phyloP scores from a whole-genome alignment of 2,329 filamentous ascomycete species.

The Ceratocystis huliohia region DNA sequence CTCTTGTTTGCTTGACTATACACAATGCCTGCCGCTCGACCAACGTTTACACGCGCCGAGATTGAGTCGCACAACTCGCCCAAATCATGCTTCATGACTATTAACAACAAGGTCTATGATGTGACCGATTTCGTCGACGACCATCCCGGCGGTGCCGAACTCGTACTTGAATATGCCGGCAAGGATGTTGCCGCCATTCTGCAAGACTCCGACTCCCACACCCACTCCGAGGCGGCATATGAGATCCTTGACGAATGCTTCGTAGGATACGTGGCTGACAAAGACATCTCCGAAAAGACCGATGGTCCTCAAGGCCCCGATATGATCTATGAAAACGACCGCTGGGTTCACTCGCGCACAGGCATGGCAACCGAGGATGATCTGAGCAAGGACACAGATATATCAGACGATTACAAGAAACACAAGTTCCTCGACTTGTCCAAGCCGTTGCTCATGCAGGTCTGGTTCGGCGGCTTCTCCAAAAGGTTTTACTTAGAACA shows the following conservation, averaged over 20 bases:
- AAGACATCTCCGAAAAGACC: constrained; percentile 23
- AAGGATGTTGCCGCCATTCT: constrained; percentile 42
- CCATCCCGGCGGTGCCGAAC: constrained; percentile 78
- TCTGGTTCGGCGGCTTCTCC: constrained; percentile 76
- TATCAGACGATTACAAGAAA: constrained; percentile 60
- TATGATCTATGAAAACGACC: constrained; percentile 23
- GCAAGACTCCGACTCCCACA: constrained; percentile 47
- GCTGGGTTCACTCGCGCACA: constrained; percentile 48
- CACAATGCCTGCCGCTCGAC: constrained; percentile 59
- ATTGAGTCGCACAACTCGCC: constrained; percentile 66
- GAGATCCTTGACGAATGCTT: constrained; percentile 25
- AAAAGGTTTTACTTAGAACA: constrained; percentile 97
- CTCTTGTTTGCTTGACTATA: constrained; percentile 1
- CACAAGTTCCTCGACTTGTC: constrained; percentile 91
- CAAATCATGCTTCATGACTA: constrained; percentile 84
- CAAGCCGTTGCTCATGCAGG: constrained; percentile 71
- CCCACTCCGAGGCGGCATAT: constrained; percentile 85
- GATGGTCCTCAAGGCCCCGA: constrained; percentile 26
- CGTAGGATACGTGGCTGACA: constrained; percentile 22
- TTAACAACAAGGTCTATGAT: constrained; percentile 87
- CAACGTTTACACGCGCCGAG: constrained; percentile 68
- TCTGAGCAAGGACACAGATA: constrained; percentile 73
- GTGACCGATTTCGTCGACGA: constrained; percentile 81
- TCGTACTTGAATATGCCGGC: constrained; percentile 77
- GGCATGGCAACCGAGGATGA: constrained; percentile 87